Conservation (phyloP, 805 yeast species). For the Ascoidea asiatica region DNA sequence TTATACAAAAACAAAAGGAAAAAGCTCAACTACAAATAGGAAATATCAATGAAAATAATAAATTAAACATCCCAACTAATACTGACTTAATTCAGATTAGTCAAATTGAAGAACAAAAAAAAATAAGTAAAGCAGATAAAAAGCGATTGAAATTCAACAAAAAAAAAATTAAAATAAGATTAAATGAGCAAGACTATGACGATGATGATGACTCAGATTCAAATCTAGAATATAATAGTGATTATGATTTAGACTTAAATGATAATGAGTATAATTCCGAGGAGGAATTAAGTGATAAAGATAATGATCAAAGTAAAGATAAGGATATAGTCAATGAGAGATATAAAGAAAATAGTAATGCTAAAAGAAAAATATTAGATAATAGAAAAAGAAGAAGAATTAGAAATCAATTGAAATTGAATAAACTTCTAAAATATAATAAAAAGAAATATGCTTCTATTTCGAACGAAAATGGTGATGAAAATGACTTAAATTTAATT, state of each 20-base stretch:
- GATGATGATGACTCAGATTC: conserved; percentile 13
- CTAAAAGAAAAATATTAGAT: conserved; percentile 8
- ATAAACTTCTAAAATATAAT: conserved; percentile 20
- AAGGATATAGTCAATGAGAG: conserved; percentile 8
- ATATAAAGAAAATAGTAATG: conserved; percentile 10
- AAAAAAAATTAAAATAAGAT: neutral
- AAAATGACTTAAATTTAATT: conserved; percentile 26
- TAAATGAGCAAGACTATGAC: conserved; percentile 15
- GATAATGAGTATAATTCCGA: conserved; percentile 12
- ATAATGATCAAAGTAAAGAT: conserved; percentile 10
- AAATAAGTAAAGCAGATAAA: conserved; percentile 16
- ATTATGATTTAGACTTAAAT: conserved; percentile 5
- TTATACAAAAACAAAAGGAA: conserved; percentile 16
- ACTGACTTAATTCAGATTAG: conserved; percentile 16
- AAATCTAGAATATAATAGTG: conserved; percentile 15
- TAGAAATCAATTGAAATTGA: conserved; percentile 13
- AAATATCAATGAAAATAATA: neutral
- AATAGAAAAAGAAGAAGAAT: neutral
- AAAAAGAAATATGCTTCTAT: conserved; percentile 17
- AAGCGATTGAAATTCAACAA: neutral
- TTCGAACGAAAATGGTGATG: conserved; percentile 18
- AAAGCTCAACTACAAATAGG: conserved; percentile 1
- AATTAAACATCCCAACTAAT: neutral
- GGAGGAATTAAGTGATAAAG: conserved; percentile 6
- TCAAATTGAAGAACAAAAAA: conserved; percentile 17